Evolutionary conservation across 768 basidiomycete genomes (phyloP).

Genomic region (Thelephora ganbajun): DNA sequence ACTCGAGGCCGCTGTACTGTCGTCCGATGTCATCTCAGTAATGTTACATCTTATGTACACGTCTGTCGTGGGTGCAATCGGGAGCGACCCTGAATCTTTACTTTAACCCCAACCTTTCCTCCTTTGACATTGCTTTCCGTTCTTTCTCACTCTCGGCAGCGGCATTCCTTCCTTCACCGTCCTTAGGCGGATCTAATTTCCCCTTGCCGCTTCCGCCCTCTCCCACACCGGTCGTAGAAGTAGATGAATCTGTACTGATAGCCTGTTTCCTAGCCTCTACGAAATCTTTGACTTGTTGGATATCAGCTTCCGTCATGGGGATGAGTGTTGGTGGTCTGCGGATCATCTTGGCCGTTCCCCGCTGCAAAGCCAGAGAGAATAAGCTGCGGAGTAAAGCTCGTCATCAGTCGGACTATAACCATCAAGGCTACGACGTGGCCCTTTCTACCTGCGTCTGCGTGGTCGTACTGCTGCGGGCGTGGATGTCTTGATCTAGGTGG

Average conservation of each 20-base stretch:
- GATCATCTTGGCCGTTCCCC: slow-evolving; percentile 58
- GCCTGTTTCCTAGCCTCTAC: slow-evolving; percentile 22
- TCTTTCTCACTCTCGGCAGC: not conserved
- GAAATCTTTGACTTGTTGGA: slow-evolving; percentile 63
- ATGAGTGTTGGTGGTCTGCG: slow-evolving; percentile 67
- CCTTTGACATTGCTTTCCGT: slow-evolving; percentile 5
- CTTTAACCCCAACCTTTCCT: slow-evolving; percentile 1
- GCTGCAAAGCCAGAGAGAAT: no score
- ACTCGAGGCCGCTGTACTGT: no score
- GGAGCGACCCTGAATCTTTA: not conserved
- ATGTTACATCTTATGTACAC: no score
- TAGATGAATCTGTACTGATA: slow-evolving; percentile 4
- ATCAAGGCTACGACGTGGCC: not conserved
- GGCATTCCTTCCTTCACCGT: not conserved
- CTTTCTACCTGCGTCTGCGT: slow-evolving; percentile 9
- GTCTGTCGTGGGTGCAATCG: no score
- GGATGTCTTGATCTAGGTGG: slow-evolving; percentile 5
- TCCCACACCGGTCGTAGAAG: slow-evolving; percentile 2
- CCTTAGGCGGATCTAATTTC: not conserved
- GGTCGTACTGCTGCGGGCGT: slow-evolving; percentile 1
- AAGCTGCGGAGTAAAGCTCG: no score
- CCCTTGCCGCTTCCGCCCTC: slow-evolving; percentile 3
- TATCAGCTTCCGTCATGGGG: slow-evolving; percentile 60
- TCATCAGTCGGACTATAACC: no score
- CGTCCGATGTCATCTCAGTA: no score